phyloP scores from a whole-genome alignment of 352 stramenopile genomes.

The Globisporangium ultimum region DNA sequence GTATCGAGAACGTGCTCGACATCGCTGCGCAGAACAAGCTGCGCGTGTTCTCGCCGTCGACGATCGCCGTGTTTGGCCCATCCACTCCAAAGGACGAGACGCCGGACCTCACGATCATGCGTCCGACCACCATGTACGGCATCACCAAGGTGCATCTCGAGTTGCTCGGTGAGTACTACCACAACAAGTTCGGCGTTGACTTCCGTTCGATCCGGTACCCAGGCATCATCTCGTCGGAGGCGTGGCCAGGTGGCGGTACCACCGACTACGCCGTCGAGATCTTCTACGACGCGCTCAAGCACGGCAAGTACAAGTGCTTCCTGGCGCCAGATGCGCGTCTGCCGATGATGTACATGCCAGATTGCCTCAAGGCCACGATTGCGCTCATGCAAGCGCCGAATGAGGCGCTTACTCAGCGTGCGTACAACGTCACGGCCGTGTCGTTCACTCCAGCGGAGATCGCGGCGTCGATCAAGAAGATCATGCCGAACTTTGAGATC shows the following conservation, averaged over 20 bases:
- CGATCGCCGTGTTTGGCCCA: conserved; percentile 89
- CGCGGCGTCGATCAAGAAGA: conserved; percentile 78
- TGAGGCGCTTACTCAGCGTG: conserved; percentile 72
- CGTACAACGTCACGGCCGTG: conserved; percentile 91
- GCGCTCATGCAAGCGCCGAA: conserved; percentile 73
- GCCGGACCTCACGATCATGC: conserved; percentile 89
- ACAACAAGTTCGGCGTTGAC: conserved; percentile 89
- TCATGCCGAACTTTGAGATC: conserved; percentile 87
- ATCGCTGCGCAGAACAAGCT: conserved; percentile 86
- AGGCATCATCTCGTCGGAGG: conserved; percentile 88
- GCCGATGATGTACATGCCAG: conserved; percentile 95
- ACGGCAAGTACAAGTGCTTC: conserved; percentile 89
- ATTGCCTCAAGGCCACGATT: conserved; percentile 87
- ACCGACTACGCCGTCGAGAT: conserved; percentile 93
- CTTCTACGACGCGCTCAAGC: conserved; percentile 89
- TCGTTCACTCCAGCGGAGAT: conserved; percentile 89
- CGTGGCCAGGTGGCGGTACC: conserved; percentile 78
- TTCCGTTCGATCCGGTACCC: conserved; percentile 91
- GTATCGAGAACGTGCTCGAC: conserved; percentile 90
- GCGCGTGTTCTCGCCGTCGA: conserved; percentile 88
- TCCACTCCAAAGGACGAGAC: conserved; percentile 83
- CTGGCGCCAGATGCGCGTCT: conserved; percentile 70
- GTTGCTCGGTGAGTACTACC: conserved; percentile 91
- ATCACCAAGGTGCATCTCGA: conserved; percentile 92
- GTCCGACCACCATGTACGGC: conserved; percentile 90